Conservation (phyloP, 2,329 filamentous ascomycete species). For the Colletotrichum shisoi region DNA sequence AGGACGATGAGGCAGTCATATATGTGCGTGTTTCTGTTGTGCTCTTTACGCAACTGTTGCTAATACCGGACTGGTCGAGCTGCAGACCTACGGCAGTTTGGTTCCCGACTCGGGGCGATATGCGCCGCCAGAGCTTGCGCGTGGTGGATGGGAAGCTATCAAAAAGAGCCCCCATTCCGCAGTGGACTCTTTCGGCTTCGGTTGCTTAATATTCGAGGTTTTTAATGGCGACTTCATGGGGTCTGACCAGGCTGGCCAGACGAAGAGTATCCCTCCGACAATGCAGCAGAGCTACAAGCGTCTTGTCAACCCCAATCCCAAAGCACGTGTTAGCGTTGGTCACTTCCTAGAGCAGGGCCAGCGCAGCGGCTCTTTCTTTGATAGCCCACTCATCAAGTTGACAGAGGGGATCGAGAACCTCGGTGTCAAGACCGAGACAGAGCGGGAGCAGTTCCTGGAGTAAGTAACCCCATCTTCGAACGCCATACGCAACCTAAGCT, state of each 20-base stretch:
- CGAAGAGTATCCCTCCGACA: slow-evolving; percentile 81
- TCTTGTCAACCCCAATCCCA: slow-evolving; percentile 86
- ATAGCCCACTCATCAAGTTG: slow-evolving; percentile 88
- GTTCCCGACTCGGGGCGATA: slow-evolving; percentile 86
- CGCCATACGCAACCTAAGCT: background rate
- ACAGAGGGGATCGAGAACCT: slow-evolving; percentile 93
- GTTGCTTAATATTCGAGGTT: slow-evolving; percentile 83
- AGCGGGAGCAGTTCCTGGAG: slow-evolving; percentile 85
- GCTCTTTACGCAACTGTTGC: background rate
- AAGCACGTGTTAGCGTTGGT: slow-evolving; percentile 81
- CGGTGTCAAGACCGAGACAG: slow-evolving; percentile 83
- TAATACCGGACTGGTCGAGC: slow-evolving; percentile 29
- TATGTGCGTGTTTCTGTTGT: slow-evolving; percentile 55
- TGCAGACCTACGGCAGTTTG: slow-evolving; percentile 81
- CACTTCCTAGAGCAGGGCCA: slow-evolving; percentile 91
- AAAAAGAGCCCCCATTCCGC: slow-evolving; percentile 83
- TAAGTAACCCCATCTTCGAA: slow-evolving; percentile 42
- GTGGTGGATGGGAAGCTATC: slow-evolving; percentile 88
- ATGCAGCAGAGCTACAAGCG: slow-evolving; percentile 95
- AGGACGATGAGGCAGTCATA: slow-evolving; percentile 92
- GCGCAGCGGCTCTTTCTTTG: slow-evolving; percentile 85
- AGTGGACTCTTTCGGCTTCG: slow-evolving; percentile 87
- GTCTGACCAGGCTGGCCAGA: slow-evolving; percentile 81
- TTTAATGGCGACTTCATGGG: slow-evolving; percentile 87
- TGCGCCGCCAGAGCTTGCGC: slow-evolving; percentile 84